Conservation (phyloP, 1,284 basidiomycete species). For the Heliocybe sulcata region DNA sequence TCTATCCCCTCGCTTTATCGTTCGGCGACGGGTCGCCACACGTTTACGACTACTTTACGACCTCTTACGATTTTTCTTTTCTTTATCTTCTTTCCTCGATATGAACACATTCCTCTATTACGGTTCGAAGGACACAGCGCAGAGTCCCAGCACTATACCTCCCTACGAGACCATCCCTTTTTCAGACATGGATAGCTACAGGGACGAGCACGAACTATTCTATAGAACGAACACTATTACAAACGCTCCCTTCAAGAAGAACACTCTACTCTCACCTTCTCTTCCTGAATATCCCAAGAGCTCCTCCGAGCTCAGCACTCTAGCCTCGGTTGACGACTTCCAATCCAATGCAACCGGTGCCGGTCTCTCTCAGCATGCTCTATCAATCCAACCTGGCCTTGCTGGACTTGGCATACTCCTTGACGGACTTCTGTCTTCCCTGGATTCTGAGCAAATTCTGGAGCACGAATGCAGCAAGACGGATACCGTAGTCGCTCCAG, state of each 20-base stretch:
- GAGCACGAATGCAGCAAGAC: not conserved
- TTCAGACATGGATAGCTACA: too few species aligned
- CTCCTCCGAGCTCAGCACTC: not conserved
- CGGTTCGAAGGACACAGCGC: not conserved
- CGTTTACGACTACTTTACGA: not conserved
- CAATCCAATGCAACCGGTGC: not conserved
- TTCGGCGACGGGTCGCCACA: not conserved
- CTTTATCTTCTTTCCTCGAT: not conserved
- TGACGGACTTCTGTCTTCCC: not conserved
- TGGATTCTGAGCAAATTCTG: not conserved
- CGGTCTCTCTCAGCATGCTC: not conserved
- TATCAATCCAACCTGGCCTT: not conserved
- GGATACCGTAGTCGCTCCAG: not conserved
- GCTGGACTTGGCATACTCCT: not conserved
- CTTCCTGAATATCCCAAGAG: not conserved
- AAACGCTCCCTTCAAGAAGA: not conserved
- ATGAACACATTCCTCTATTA: not conserved
- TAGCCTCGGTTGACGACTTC: not conserved
- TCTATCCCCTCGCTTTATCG: not conserved
- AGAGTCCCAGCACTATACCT: not conserved
- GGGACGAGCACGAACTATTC: not conserved
- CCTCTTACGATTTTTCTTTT: not conserved
- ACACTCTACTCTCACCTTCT: not conserved
- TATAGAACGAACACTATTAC: not conserved
- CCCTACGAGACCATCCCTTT: not conserved